Evolutionary conservation across 371 early-diverging fungal species (phyloP).

Genomic region (Syncephalastrum contaminatum): DNA sequence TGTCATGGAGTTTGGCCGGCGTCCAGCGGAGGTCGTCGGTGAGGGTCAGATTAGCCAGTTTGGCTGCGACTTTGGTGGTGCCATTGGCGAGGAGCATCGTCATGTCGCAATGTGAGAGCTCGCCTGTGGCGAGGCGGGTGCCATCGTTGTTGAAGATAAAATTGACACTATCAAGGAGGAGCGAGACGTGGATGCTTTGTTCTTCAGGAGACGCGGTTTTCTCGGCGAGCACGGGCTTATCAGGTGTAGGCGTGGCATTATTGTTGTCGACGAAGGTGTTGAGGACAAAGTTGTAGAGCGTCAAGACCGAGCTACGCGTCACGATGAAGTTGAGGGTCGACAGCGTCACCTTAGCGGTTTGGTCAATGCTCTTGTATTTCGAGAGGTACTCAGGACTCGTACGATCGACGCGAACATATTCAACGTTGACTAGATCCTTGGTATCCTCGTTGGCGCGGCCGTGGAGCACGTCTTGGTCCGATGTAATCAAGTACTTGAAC

Average conservation of each 20-base stretch:
- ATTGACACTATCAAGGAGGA: conserved; percentile 76
- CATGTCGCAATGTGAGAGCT: conserved; percentile 72
- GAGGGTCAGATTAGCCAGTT: conserved; percentile 82
- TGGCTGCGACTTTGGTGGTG: conserved; percentile 73
- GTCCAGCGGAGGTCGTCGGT: conserved; percentile 56
- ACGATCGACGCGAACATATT: conserved; percentile 71
- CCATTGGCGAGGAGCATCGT: conserved; percentile 61
- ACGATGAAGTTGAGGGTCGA: conserved; percentile 83
- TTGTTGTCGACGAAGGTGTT: conserved; percentile 73
- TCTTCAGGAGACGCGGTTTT: not conserved
- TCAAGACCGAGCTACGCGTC: conserved; percentile 82
- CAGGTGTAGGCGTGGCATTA: not conserved
- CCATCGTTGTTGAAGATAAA: conserved; percentile 88
- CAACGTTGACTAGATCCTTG: conserved; percentile 71
- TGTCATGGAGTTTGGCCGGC: not conserved
- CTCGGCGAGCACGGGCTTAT: not conserved
- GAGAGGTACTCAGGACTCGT: conserved; percentile 76
- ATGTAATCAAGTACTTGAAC: conserved; percentile 70
- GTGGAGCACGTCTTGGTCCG: conserved; percentile 39
- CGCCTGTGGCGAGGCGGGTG: conserved; percentile 72
- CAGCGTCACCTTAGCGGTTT: conserved; percentile 80
- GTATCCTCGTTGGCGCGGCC: conserved; percentile 28
- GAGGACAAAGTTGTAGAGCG: conserved; percentile 83
- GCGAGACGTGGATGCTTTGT: conserved; percentile 57
- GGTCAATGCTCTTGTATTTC: conserved; percentile 78